Percentiles rank a stretch among this genome's conserved stretches.
These are phyloP conservation scores for Pontederia paniculata DNA, from an alignment of 176 grass and related monocot genomes.

Conservation along the genomic window DNA sequence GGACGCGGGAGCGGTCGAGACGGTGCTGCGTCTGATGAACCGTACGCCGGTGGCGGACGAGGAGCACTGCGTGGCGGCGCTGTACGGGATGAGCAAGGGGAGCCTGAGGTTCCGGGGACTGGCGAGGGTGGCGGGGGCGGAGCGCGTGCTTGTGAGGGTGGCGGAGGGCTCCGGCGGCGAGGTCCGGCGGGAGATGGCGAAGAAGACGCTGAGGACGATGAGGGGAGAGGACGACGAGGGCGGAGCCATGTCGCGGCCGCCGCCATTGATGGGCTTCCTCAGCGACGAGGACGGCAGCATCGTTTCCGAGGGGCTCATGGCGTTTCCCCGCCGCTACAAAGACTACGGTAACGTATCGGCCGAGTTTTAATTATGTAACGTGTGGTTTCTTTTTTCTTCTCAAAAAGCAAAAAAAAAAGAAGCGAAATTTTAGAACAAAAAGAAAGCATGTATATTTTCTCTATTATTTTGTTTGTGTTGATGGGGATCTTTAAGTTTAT, in stretches of 20 bases:
- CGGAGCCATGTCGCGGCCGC: conserved; percentile 7
- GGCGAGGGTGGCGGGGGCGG: conserved; percentile 44
- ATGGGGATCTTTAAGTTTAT: too few relatives aligned
- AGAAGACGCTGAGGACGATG: conserved; percentile 53
- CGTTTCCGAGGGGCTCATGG: conserved; percentile 69
- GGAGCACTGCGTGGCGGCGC: conserved; percentile 55
- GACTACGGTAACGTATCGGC: conserved; percentile 26
- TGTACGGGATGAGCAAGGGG: conserved; percentile 76
- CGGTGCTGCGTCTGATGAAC: conserved; percentile 36
- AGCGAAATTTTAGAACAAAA: too few relatives aligned
- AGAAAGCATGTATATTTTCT: too few relatives aligned
- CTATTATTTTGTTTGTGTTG: too few relatives aligned
- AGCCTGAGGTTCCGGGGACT: conserved; percentile 66
- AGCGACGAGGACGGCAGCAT: conserved; percentile 44
- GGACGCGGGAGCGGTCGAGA: conserved; percentile 51
- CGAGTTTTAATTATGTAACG: conserved; percentile 40
- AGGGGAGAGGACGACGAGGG: conserved; percentile 30
- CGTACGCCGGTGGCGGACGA: conserved; percentile 17
- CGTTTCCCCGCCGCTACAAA: conserved; percentile 45
- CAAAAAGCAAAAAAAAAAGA: neutral
- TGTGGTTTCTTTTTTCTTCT: conserved; percentile 12
- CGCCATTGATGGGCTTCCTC: neutral
- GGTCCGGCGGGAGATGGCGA: conserved; percentile 66
- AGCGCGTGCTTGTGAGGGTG: conserved; percentile 44
- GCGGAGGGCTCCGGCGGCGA: conserved; percentile 26